Evolutionary conservation across 192 early-diverging fungal genomes (phyloP), one percentile per base, ranked within the genome.

Genomic region (Podila epigama): DNA sequence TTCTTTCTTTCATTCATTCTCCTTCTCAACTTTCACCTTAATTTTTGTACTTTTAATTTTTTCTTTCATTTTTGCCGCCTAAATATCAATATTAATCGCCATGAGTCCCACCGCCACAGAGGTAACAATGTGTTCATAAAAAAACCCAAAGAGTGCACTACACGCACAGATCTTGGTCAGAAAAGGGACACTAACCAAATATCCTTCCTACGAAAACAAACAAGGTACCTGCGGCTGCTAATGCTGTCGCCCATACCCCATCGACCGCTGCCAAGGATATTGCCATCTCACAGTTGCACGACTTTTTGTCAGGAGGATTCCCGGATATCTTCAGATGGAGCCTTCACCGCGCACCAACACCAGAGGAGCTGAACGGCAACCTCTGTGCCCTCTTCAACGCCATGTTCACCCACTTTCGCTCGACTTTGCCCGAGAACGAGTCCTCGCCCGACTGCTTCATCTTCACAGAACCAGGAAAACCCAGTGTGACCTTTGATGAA

Each of bases 251-350:
- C 4, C 40, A n/a, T n/a, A n/a, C n/a, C n/a, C n/a, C n/a, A n/a
- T n/a, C n/a, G n/a, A n/a, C n/a, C n/a, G n/a, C 56, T 3, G 72
- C 64, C 28, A 75, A 75, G 62, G 33, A 41, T 6, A 77, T 77
- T 25, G 73, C 73, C 60, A 68, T 77, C 35, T 77, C 73, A 68
- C 65, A 77, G 35, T 61, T 77, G 29, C 73, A 77, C 55, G 66
- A 77, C 20, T 77, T 77, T 41, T 66, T 77, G 5, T 68, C 73
- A 29, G 56, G 56, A 12, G 73, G 66, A 25, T 68, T 77, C 51
- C 73, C 73, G 35, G 73, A 77, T 31, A 77, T 77, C 29, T 77
- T 77, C 40, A 51, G 61, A 68, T 77, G 73, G 73, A 77, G 60
- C 20, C 60, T 77, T 15, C 31, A 60, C 7, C 60, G 73, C 11